Evolutionary conservation across 345 rosid genomes (phyloP), one percentile per base, ranked within the genome.

Genomic region (Citrus inodora): DNA sequence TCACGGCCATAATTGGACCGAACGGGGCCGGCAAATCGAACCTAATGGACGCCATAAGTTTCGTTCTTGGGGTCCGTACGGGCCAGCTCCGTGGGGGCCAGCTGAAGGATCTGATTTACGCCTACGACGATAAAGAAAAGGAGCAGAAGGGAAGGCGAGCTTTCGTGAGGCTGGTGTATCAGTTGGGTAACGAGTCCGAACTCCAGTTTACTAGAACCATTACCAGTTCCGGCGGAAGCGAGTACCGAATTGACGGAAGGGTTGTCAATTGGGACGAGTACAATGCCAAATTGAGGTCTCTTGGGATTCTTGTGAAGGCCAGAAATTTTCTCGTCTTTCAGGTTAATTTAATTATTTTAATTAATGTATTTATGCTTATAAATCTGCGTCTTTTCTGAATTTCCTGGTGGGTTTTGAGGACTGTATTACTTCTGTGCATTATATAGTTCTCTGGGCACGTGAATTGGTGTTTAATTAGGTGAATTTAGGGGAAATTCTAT

Each of bases 11-110:
- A 6, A 94, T 96, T 53, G 99, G 99, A 42, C 99, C 99, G 37
- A 96, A 96, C 84, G 99, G 99, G 7, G 88, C 99, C 5, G 99
- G 99, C 21, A 96, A 96, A 82, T 96, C 98, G 30, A 96, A 96
- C 83, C 89, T 96, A 59, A 96, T 96, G 99, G 99, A 96, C 80
- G 99, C 99, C 3, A 96, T 96, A 51, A 96, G 99, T 85, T 96
- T 96, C 84, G 98, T 96, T 24, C 95, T 96, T 14, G 99, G 99
- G 2, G 97, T 96, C 77, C 98, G 99, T 10, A 86, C 98, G 0
- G 99, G 94, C 24, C 99, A 96, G 40, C 98, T 95, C 62, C 97
- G 99, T 40, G 99, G 99, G 19, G 86, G 94, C 63, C 99, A 94
- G 89, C 92, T 96, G 69, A 94, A 89, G 89, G 99, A 96, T 83